Evolutionary conservation across 31 red algal genomes (phyloP).

Genomic region (Porphyra umbilicalis): DNA sequence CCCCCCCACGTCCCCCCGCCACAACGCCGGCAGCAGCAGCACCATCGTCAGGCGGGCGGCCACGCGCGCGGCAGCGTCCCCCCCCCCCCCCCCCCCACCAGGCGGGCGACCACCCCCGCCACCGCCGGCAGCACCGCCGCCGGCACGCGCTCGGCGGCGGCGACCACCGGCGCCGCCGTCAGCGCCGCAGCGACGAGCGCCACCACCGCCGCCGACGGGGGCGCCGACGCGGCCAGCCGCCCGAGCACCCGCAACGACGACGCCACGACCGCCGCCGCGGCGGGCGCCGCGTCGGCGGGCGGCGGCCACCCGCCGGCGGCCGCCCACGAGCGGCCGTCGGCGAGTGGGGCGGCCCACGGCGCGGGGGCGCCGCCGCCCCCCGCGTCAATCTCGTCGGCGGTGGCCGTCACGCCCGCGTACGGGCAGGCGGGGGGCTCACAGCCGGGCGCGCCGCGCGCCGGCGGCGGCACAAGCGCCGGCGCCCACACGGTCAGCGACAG

Average conservation of each 20-base stretch:
- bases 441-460: neutral
- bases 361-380: neutral
- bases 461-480: neutral
- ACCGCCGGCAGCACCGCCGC: neutral
- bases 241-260: neutral
- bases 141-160: neutral
- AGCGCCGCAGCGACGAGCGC: neutral
- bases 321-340: neutral
- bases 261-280: neutral
- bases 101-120: neutral
- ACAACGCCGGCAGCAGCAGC: neutral
- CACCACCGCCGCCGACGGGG: neutral
- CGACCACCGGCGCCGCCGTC: neutral
- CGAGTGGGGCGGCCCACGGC: neutral
- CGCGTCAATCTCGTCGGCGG: neutral
- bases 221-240: neutral
- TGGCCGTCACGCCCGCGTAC: neutral
- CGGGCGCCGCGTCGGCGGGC: neutral
- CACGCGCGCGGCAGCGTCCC: neutral
- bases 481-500: neutral
- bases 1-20: neutral
- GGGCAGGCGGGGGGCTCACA: neutral
- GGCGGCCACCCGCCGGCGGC: neutral
- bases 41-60: neutral
- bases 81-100: neutral